phyloP scores from a whole-genome alignment of 1,284 basidiomycete species.

The Boletellus deceptivus region DNA sequence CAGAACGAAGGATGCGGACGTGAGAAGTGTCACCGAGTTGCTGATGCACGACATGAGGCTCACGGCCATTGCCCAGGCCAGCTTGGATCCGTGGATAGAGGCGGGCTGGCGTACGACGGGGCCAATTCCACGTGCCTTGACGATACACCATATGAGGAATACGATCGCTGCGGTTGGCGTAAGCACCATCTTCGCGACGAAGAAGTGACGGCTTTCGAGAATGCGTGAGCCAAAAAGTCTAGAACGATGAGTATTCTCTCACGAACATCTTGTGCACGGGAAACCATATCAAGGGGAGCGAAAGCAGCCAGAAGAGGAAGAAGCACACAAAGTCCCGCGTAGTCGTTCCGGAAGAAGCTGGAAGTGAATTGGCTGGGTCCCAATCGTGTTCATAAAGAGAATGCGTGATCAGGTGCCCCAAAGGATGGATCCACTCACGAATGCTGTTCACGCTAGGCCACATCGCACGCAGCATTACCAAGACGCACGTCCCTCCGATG shows the following conservation, averaged over 20 bases:
- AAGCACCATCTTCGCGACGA: conserved; percentile 77
- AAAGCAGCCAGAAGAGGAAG: conserved; percentile 85
- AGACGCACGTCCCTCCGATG: conserved; percentile 76
- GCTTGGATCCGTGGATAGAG: conserved; percentile 62
- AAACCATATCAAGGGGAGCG: conserved; percentile 77
- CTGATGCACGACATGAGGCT: conserved; percentile 78
- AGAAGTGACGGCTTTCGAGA: conserved; percentile 65
- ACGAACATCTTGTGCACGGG: conserved; percentile 76
- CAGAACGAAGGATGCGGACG: conserved; percentile 39
- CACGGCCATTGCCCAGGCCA: conserved; percentile 80
- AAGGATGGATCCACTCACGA: conserved; percentile 40
- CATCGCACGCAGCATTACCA: conserved; percentile 70
- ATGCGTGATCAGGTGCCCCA: neutral
- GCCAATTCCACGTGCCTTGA: conserved; percentile 77
- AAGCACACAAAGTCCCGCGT: conserved; percentile 77
- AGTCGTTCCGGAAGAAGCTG: conserved; percentile 66
- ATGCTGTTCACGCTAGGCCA: conserved; percentile 73
- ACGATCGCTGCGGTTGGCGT: conserved; percentile 71
- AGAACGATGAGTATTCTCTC: conserved; percentile 16
- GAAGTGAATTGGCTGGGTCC: conserved; percentile 41
- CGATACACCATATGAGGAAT: conserved; percentile 82
- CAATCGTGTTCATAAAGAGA: conserved; percentile 9
- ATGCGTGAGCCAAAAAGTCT: conserved; percentile 10
- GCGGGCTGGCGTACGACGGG: conserved; percentile 74
- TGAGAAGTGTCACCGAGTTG: conserved; percentile 76